Evolutionary conservation across 2,329 filamentous ascomycete species (phyloP).

Genomic region (Ophiostoma triangulosporum): DNA sequence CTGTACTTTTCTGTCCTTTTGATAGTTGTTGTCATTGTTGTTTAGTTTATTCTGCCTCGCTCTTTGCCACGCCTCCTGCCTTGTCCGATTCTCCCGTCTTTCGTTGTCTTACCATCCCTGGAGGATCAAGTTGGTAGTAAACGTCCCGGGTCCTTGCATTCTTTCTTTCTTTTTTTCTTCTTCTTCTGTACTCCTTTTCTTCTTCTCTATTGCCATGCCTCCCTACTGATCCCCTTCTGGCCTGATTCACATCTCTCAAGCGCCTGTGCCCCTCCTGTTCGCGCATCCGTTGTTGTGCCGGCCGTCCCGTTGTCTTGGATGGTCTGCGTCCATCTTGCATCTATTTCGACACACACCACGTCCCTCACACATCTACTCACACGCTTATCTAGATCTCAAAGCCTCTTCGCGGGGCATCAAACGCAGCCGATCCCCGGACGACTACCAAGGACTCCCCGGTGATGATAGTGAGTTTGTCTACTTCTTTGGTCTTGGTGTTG

Average conservation of each 20-base stretch:
- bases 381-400: constrained; percentile 8
- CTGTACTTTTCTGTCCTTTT: neutral
- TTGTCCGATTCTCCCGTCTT: neutral
- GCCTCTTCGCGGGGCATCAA: constrained; percentile 51
- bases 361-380: constrained; percentile 1
- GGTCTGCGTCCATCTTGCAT: neutral
- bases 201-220: neutral
- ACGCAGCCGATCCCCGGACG: constrained; percentile 63
- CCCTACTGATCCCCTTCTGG: neutral
- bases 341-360: neutral
- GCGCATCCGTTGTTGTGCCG: neutral
- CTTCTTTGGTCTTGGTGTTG: neutral
- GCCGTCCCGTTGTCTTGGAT: neutral
- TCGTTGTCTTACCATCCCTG: neutral
- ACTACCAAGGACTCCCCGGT: constrained; percentile 48
- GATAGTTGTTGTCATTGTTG: neutral
- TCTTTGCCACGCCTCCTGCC: no score
- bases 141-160: neutral
- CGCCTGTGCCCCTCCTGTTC: neutral
- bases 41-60: no score
- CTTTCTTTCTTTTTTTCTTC: neutral
- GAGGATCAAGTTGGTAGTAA: neutral
- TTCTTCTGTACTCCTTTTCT: neutral
- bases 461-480: constrained; percentile 57
- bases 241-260: neutral